Evolutionary conservation across 1,284 basidiomycete genomes (phyloP), one percentile per base, ranked within the genome.

Genomic region (Microbotryum lychnidis-dioicae): DNA sequence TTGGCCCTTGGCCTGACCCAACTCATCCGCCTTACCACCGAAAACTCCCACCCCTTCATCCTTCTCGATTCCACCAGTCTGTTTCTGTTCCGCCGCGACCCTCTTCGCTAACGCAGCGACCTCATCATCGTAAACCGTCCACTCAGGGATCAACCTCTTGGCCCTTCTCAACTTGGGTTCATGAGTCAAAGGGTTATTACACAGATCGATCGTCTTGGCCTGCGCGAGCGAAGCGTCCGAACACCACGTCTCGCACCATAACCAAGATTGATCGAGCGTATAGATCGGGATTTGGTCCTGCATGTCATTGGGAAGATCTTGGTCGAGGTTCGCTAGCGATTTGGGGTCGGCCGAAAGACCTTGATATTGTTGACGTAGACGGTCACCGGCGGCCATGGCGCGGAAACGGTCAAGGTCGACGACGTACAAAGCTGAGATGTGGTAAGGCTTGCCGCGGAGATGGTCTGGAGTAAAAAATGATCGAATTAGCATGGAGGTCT

Each of bases 361-460:
- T 55, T 66, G 64, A 72, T 98, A 98, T 71, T 90, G 87, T 20
- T 86, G 86, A 63, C 94, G 85, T 18, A 98, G 82, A 49, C 91
- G 86, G 74, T 98, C 94, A 81, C 91, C 76, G 8, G 74, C 77
- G 0, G 77, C 77, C 18, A 76, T 69, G 27, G 89, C 85, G 67
- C 94, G 85, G 83, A 98, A 97, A 20, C 88, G 83, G 54, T 91
- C 87, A n/a, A 98, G 82, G 75, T 98, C 94, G 50, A 98, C 85
- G 9, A 98, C 91, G 74, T 97, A 98, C 1, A 98, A 79, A 0
- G 96, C 93, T n/a, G 65, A 87, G 75, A 97, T 97, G 73, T 96
- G 92, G 77, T 97, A 96, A 9, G 89, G 87, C 60, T 80, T 77
- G 0, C 87, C 91, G 56, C 80, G 77, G 61, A 96, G 76, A 72